A percentile compares a stretch with the other conserved stretches of the same genome.
Conservation (phyloP, 352 stramenopile species). For the Phytophthora melonis region DNA sequence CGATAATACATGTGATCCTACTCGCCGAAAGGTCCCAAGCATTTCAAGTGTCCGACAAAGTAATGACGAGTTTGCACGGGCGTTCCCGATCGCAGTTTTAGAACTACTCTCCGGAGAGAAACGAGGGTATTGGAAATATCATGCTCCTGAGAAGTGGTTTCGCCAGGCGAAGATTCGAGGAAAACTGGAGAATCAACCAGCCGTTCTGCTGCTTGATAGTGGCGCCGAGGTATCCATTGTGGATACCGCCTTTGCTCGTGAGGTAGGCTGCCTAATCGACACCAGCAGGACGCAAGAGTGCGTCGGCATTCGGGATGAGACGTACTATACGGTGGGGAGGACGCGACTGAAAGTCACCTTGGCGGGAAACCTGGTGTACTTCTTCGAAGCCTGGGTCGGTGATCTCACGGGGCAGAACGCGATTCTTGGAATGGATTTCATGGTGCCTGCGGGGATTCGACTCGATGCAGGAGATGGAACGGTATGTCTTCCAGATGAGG, state of each 20-base stretch:
- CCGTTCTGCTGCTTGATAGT: conserved; percentile 32
- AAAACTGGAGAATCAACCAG: conserved; percentile 24
- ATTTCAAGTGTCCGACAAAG: neutral
- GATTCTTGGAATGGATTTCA: conserved; percentile 31
- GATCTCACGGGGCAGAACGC: conserved; percentile 18
- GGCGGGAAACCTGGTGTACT: neutral
- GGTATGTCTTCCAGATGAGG: conserved; percentile 20
- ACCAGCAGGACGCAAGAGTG: neutral
- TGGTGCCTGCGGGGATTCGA: conserved; percentile 9
- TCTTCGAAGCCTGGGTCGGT: conserved; percentile 12
- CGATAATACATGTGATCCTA: neutral
- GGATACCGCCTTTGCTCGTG: conserved; percentile 30
- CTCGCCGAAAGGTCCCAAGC: neutral
- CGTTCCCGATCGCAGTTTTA: neutral
- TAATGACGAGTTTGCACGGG: neutral
- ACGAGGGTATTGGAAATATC: conserved; percentile 35
- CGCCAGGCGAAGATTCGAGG: conserved; percentile 29
- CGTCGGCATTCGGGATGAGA: neutral
- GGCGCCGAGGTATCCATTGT: conserved; percentile 32
- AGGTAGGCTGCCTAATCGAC: conserved; percentile 28
- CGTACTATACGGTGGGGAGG: neutral
- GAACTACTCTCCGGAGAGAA: conserved; percentile 5
- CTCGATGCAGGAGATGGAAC: conserved; percentile 20
- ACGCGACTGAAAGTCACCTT: neutral
- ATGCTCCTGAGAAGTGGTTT: conserved; percentile 28